A percentile compares a stretch with the other conserved stretches of the same genome.
Evolutionary conservation across 2,329 filamentous ascomycete species (phyloP).

Genomic region (Sclerotinia minor): DNA sequence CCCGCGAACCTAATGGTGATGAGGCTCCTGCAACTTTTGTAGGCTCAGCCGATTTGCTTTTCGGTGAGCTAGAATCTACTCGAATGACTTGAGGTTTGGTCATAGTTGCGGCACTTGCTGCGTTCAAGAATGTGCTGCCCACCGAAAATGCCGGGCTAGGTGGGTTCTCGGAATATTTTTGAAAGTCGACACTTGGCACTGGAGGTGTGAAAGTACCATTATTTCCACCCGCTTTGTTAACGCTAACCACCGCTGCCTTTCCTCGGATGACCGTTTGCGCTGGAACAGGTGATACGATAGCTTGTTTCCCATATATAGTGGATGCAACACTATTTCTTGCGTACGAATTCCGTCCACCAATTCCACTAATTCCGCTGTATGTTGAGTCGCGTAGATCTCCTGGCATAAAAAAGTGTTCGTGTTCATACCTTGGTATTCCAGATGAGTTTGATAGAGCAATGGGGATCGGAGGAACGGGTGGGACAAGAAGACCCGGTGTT

Average conservation of each 20-base stretch:
- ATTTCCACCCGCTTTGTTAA: constrained; percentile 66
- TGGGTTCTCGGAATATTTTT: constrained; percentile 55
- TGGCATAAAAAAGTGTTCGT: constrained; percentile 92
- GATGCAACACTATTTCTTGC: constrained; percentile 79
- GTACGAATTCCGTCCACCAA: constrained; percentile 58
- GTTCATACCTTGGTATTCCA: constrained; percentile 62
- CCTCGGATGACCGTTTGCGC: constrained; percentile 84
- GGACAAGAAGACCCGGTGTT: constrained; percentile 78
- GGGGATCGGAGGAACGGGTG: constrained; percentile 92
- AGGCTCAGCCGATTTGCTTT: background rate
- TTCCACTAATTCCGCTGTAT: constrained; percentile 67
- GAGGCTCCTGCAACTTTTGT: background rate
- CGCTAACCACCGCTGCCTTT: constrained; percentile 90
- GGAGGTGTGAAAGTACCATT: constrained; percentile 61
- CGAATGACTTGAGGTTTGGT: constrained; percentile 61
- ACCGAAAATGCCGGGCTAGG: constrained; percentile 64
- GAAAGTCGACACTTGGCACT: constrained; percentile 69
- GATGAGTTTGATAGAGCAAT: constrained; percentile 58
- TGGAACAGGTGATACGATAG: constrained; percentile 73
- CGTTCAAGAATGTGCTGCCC: constrained; percentile 68
- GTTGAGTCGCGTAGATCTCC: constrained; percentile 88
- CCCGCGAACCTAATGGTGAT: constrained; percentile 37
- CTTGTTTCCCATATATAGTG: constrained; percentile 91
- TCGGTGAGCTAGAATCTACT: constrained; percentile 45
- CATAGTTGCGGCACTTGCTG: constrained; percentile 57